A percentile compares a stretch with the other conserved stretches of the same genome.
Conservation (phyloP, 768 basidiomycete genomes). For the Roridomyces roridus region DNA sequence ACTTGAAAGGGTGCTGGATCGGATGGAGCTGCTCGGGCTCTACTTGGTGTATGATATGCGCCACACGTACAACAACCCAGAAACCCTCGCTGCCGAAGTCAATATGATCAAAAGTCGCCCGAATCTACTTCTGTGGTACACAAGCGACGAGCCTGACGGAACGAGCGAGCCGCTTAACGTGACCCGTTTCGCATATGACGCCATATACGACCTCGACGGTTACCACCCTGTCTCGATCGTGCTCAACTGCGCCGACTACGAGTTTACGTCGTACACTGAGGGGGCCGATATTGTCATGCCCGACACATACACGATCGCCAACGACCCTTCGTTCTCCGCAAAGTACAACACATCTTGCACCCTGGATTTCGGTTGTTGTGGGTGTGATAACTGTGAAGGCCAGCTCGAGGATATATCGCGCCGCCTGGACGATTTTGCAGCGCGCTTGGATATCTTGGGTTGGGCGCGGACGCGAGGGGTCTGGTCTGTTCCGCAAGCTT, state of each 20-base stretch:
- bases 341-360: conserved; percentile 56
- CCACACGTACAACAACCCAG: conserved; percentile 53
- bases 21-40: conserved; percentile 56
- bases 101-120: conserved; percentile 51
- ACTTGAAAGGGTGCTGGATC: conserved; percentile 48
- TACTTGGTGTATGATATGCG: conserved; percentile 74
- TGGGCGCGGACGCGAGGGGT: conserved; percentile 54
- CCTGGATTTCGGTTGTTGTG: conserved; percentile 57
- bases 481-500: conserved; percentile 67
- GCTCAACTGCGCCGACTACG: conserved; percentile 54
- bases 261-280: conserved; percentile 53
- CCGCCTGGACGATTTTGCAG: conserved; percentile 52
- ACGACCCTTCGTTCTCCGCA: conserved; percentile 50
- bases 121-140: conserved; percentile 38
- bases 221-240: conserved; percentile 66
- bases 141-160: conserved; percentile 24
- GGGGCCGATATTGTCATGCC: conserved; percentile 64
- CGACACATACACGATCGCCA: conserved; percentile 45
- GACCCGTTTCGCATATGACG: conserved; percentile 46
- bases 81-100: conserved; percentile 54
- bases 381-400: conserved; percentile 66
- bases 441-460: conserved; percentile 48
- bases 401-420: conserved; percentile 56
- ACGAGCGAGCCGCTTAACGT: conserved; percentile 50
- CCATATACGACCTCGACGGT: conserved; percentile 55